A percentile compares a stretch with the other conserved stretches of the same genome.
Conservation (phyloP, 1,284 basidiomycete genomes). For the Porphyrellus sp. region DNA sequence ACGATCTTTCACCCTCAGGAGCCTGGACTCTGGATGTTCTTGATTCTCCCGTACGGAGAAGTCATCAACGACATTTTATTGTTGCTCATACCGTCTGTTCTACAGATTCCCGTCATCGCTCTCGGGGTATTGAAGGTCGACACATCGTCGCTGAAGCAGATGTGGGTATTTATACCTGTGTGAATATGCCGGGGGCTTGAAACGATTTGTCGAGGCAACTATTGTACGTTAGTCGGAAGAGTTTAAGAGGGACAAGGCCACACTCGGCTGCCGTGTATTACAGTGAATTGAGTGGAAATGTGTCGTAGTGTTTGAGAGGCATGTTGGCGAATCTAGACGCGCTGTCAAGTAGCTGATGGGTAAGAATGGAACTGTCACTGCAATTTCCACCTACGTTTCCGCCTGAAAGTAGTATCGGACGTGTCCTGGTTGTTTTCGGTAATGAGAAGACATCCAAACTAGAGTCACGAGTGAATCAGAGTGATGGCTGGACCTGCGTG, state of each 20-base stretch:
- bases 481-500: too few relatives aligned
- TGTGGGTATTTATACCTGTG: not conserved
- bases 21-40: not conserved
- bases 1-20: not conserved
- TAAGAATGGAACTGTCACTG: too few relatives aligned
- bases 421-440: too few relatives aligned
- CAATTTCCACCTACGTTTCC: too few relatives aligned
- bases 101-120: not conserved
- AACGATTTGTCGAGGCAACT: not conserved
- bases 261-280: not conserved
- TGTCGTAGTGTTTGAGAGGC: not conserved
- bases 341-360: too few relatives aligned
- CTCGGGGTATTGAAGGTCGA: too few relatives aligned
- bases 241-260: not conserved
- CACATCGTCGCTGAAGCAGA: not conserved
- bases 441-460: too few relatives aligned
- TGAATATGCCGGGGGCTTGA: not conserved
- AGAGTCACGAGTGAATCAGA: too few relatives aligned
- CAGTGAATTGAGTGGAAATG: not conserved
- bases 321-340: too few relatives aligned
- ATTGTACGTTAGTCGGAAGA: not conserved
- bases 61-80: too few relatives aligned
- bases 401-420: too few relatives aligned
- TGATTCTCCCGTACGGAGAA: not conserved
- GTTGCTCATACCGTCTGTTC: not conserved